phyloP scores from a whole-genome alignment of 805 yeast species.

The Metschnikowia borealis region DNA sequence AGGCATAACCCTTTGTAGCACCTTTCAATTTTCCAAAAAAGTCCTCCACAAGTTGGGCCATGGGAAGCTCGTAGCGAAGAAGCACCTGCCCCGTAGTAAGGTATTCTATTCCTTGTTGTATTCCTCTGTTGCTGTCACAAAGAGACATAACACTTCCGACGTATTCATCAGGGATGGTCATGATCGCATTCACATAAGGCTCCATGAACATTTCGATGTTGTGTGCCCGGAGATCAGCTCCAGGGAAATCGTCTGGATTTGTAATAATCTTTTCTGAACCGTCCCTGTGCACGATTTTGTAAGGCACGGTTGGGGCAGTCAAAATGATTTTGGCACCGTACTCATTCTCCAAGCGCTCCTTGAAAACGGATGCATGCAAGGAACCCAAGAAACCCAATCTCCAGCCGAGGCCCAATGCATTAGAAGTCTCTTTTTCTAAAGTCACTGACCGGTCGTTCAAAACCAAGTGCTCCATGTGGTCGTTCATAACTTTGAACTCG shows the following conservation, averaged over 20 bases:
- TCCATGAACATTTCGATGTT: constrained; percentile 58
- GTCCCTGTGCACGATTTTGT: constrained; percentile 63
- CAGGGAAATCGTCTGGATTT: constrained; percentile 93
- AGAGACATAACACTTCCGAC: constrained; percentile 81
- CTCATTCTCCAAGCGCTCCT: constrained; percentile 86
- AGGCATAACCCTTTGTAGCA: constrained; percentile 86
- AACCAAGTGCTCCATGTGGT: constrained; percentile 81
- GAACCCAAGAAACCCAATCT: constrained; percentile 93
- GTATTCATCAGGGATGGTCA: constrained; percentile 88
- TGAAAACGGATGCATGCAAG: constrained; percentile 90
- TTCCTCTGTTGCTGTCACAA: constrained; percentile 81
- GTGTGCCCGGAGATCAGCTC: constrained; percentile 41
- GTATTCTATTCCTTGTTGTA: constrained; percentile 74
- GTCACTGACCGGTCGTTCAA: constrained; percentile 90
- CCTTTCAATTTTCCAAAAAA: constrained; percentile 93
- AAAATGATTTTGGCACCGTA: constrained; percentile 89
- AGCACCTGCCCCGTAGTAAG: constrained; percentile 77
- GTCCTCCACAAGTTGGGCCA: constrained; percentile 89
- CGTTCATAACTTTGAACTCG: constrained; percentile 85
- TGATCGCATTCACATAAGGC: constrained; percentile 85
- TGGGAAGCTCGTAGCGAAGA: constrained; percentile 75
- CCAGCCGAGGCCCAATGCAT: constrained; percentile 97
- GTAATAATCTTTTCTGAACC: constrained; percentile 66
- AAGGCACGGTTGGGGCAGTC: constrained; percentile 96
- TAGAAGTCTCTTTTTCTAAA: constrained; percentile 83